phyloP scores from a whole-genome alignment of 352 stramenopile species.

The Phytophthora kernoviae region DNA sequence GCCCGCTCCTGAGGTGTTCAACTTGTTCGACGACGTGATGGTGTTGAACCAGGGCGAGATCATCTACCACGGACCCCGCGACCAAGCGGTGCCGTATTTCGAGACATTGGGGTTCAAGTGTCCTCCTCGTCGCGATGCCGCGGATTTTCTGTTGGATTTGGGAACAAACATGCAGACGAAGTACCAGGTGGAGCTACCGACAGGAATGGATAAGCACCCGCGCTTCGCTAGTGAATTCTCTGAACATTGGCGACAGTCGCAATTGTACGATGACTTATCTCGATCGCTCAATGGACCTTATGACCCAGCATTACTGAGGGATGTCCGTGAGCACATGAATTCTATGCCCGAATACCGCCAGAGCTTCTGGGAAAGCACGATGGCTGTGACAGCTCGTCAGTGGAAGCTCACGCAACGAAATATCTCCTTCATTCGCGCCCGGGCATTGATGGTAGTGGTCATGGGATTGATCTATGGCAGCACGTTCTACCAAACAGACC shows the following conservation, averaged over 20 bases:
- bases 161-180: constrained; percentile 44
- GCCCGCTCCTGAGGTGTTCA: constrained; percentile 57
- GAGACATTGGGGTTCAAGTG: constrained; percentile 43
- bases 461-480: constrained; percentile 56
- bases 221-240: constrained; percentile 11
- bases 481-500: constrained; percentile 53
- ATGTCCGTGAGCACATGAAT: constrained; percentile 84
- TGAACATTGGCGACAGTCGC: constrained; percentile 13
- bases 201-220: constrained; percentile 15
- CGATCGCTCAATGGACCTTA: constrained; percentile 9
- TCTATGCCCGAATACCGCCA: constrained; percentile 36
- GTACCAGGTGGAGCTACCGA: constrained; percentile 32
- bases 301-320: constrained; percentile 9
- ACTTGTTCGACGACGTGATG: constrained; percentile 63
- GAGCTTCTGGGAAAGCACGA: constrained; percentile 37
- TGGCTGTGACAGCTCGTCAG: constrained; percentile 30
- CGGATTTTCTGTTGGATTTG: constrained; percentile 61
- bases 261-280: constrained; percentile 8
- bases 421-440: constrained; percentile 32
- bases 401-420: constrained; percentile 57
- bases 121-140: constrained; percentile 45
- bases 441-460: constrained; percentile 42
- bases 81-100: constrained; percentile 44
- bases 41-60: constrained; percentile 62
- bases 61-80: constrained; percentile 63